Percentiles rank a stretch among this genome's conserved stretches.
These are phyloP conservation scores for Paraconiothyrium sp. DNA, from an alignment of 2,329 filamentous ascomycete genomes.

Conservation along the genomic window DNA sequence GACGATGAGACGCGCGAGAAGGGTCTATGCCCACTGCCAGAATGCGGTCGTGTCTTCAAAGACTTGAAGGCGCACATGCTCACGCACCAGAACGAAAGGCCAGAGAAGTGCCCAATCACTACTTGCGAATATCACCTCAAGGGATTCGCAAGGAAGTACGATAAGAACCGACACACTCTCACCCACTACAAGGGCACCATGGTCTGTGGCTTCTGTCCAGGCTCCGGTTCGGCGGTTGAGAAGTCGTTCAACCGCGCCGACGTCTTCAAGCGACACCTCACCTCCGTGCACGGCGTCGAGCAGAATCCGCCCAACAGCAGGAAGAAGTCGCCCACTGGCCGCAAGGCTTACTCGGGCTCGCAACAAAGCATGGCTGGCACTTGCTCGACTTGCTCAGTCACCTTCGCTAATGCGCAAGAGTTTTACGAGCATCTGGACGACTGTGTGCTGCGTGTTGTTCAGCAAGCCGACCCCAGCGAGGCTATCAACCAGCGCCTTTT, in stretches of 20 bases:
- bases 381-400: conserved; percentile 89
- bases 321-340: conserved; percentile 69
- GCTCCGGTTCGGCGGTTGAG: conserved; percentile 85
- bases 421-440: conserved; percentile 95
- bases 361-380: conserved; percentile 81
- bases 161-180: conserved; percentile 93
- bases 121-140: conserved; percentile 93
- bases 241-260: conserved; percentile 97
- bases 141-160: conserved; percentile 93
- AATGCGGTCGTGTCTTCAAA: conserved; percentile 88
- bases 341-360: conserved; percentile 76
- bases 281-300: conserved; percentile 89
- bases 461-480: conserved; percentile 54
- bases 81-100: conserved; percentile 88
- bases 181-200: conserved; percentile 98
- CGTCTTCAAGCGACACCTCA: conserved; percentile 94
- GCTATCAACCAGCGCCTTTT: conserved; percentile 55
- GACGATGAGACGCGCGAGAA: conserved; percentile 68
- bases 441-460: conserved; percentile 70
- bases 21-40: conserved; percentile 79
- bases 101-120: conserved; percentile 92
- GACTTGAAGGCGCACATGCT: conserved; percentile 94
- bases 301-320: conserved; percentile 92
- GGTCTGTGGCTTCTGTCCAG: conserved; percentile 95
- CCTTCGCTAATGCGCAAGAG: conserved; percentile 87